phyloP scores from a whole-genome alignment of 2,329 filamentous ascomycete genomes.

The Colletotrichum sp. region DNA sequence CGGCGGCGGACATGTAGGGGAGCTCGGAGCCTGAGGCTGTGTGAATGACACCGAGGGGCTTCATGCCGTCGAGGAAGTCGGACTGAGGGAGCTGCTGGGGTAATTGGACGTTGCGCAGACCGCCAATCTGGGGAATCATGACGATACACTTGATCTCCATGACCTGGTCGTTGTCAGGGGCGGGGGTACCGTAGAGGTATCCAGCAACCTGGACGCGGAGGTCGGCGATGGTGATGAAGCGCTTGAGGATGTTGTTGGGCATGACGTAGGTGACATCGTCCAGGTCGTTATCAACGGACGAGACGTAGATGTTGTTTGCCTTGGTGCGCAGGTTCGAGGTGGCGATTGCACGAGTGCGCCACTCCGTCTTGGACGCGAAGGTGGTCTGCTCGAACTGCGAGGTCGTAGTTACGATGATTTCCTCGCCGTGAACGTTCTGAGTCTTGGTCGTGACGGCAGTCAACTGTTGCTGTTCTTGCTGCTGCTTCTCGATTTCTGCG shows the following conservation, averaged over 20 bases:
- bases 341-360: slow-evolving; percentile 95
- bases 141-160: slow-evolving; percentile 98
- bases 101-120: slow-evolving; percentile 88
- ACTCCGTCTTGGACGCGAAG: slow-evolving; percentile 98
- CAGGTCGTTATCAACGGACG: slow-evolving; percentile 89
- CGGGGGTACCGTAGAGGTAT: slow-evolving; percentile 92
- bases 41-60: slow-evolving; percentile 94
- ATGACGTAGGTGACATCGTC: slow-evolving; percentile 97
- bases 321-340: slow-evolving; percentile 93
- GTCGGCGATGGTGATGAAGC: slow-evolving; percentile 97
- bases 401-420: slow-evolving; percentile 97
- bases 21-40: slow-evolving; percentile 94
- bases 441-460: slow-evolving; percentile 98
- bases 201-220: slow-evolving; percentile 95
- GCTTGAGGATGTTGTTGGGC: slow-evolving; percentile 98
- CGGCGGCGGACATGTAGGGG: slow-evolving; percentile 93
- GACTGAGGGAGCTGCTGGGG: slow-evolving; percentile 91
- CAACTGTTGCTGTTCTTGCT: slow-evolving; percentile 94
- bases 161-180: slow-evolving; percentile 92
- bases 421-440: slow-evolving; percentile 94
- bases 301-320: slow-evolving; percentile 98
- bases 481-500: slow-evolving; percentile 98
- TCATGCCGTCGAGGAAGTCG: slow-evolving; percentile 84
- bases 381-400: slow-evolving; percentile 98
- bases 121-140: slow-evolving; percentile 96